Base-by-base conservation (phyloP, 177 flowering plant genomes). In the Vitis hybrid region DNA sequence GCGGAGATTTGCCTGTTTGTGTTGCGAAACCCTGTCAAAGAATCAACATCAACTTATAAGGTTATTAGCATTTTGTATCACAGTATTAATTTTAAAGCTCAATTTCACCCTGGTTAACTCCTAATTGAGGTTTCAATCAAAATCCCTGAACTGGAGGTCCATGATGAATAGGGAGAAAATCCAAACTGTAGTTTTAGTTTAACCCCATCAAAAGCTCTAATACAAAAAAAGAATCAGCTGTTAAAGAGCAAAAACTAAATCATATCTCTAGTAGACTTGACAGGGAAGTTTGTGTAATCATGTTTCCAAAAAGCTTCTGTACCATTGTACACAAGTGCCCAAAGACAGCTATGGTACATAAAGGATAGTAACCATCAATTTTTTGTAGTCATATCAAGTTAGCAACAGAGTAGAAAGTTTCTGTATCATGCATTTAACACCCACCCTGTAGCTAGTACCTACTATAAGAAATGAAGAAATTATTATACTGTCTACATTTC, bases 1-100 rank as follows among this genome's bases (percentile, higher is more conserved):
- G 97, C 97, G 14, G 97, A 88, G 52, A 96, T 96, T 77, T 96
- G 98, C 81, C 98, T 93, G 80, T 78, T 92, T 24, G 94, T 77
- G 79, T 96, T 96, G 40, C 92, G 97, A 64, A 93, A 94, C 50
- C 99, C 99, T 95, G 89, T 68, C 66, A 73, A 4, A 59, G 48
- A 73, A 74, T 51, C 60, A 69, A 3, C 56, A 68, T 18, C n/a
- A 10, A 27, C 30, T 27, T 27, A 1, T 6, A 40, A 40, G 8
- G 9, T 6, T 6, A 4, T 40, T 40, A 6, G 8, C 46, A 5
- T 40, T 40, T 40, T 5, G 46, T 40, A 40, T 40, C 46, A 40
- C 30, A 27, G 30, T 3, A 27, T 27, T 27, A 27, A 27, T 27
- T 27, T 27, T 27, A 27, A 27, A 27, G 30, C 30, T 27, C 30